Evolutionary conservation across 352 stramenopile genomes (phyloP).

Genomic region (Thalassiosira gravida): DNA sequence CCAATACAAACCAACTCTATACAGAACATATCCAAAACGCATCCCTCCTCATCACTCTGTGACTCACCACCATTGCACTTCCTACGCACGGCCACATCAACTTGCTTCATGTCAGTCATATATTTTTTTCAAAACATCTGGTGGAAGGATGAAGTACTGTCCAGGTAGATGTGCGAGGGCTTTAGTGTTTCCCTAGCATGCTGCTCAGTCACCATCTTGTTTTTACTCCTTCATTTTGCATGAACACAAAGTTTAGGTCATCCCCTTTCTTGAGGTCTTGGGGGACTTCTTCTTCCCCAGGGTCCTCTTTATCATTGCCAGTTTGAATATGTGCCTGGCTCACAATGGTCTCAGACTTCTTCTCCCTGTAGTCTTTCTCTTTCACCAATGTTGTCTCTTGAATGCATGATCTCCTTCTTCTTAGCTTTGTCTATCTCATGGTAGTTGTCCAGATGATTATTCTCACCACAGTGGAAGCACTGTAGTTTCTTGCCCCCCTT

Average conservation of each 20-base stretch:
- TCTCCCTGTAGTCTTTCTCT: no score
- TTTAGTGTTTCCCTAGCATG: background rate
- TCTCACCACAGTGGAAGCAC: background rate
- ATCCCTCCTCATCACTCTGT: background rate
- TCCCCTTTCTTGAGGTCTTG: no score
- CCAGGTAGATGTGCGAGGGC: background rate
- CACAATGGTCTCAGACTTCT: no score
- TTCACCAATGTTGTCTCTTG: no score
- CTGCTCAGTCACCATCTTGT: background rate
- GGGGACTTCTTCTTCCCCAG: no score
- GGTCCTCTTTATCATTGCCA: no score
- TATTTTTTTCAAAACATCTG: background rate
- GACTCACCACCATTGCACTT: background rate
- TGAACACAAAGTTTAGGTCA: no score
- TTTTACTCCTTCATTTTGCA: no score
- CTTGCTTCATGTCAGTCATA: background rate
- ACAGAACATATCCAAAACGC: background rate
- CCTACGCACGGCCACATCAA: background rate
- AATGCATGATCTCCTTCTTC: constrained; percentile 1
- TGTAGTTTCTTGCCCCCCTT: background rate
- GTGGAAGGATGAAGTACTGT: background rate
- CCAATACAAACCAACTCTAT: background rate
- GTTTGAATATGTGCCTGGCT: no score
- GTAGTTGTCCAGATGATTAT: background rate
- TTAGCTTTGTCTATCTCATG: background rate